A percentile compares a stretch with the other conserved stretches of the same genome.
Conservation (phyloP, 176 grass and related monocot genomes). For the Olyra latifolia region DNA sequence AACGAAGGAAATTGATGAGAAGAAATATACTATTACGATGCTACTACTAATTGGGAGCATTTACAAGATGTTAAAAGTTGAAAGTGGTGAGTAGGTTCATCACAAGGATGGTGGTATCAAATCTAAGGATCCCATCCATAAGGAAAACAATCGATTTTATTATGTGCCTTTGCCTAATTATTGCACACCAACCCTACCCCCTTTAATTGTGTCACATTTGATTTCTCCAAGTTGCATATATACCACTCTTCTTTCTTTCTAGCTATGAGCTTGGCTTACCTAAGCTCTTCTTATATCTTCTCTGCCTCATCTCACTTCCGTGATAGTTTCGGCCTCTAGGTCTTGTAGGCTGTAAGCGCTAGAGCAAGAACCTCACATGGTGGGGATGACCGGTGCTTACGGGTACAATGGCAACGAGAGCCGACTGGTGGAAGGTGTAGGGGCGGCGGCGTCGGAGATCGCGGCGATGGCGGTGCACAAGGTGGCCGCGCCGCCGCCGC, state of each 20-base stretch:
- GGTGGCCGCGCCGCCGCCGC: conserved; percentile 55
- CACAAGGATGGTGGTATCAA: conserved; percentile 46
- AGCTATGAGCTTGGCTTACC: neutral
- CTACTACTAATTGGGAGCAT: neutral
- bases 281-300: neutral
- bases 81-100: conserved; percentile 2
- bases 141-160: conserved; percentile 22
- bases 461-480: conserved; percentile 56
- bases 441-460: neutral
- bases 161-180: conserved; percentile 21
- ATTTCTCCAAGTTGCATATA: conserved; percentile 40
- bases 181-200: conserved; percentile 14
- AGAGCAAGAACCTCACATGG: conserved; percentile 30
- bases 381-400: conserved; percentile 56
- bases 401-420: conserved; percentile 39
- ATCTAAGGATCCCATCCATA: conserved; percentile 34
- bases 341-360: neutral
- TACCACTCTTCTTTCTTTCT: conserved; percentile 31
- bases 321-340: neutral
- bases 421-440: neutral
- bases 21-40: neutral
- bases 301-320: neutral
- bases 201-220: conserved; percentile 27
- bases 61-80: conserved; percentile 8
- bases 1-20: neutral